Evolutionary conservation across 2,329 filamentous ascomycete species (phyloP).

Genomic region (Pyrenochaeta sp.): DNA sequence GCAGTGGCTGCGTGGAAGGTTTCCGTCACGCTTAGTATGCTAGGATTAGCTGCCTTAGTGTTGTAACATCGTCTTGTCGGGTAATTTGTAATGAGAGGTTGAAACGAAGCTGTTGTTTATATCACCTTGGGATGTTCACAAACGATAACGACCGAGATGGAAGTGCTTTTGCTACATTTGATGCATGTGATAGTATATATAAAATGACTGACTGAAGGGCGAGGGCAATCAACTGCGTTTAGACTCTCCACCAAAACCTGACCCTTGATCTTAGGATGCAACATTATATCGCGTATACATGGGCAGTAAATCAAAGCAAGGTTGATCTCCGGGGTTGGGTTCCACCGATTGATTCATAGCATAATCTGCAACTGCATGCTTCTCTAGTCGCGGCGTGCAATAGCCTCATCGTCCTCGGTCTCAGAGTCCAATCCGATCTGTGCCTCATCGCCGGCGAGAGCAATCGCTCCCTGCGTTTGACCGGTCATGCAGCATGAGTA

Average conservation of each 20-base stretch:
- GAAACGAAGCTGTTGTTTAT: too few species aligned
- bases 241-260: background rate
- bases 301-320: background rate
- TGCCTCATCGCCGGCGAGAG: slow-evolving; percentile 31
- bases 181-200: too few species aligned
- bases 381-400: slow-evolving; percentile 24
- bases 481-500: slow-evolving; percentile 39
- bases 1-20: slow-evolving; percentile 25
- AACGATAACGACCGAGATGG: too few species aligned
- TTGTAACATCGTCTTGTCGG: background rate
- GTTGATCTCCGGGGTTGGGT: background rate
- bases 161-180: too few species aligned
- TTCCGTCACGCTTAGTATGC: slow-evolving; percentile 19
- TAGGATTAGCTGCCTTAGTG: slow-evolving; percentile 29
- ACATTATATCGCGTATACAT: background rate
- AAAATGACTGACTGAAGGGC: too few species aligned
- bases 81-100: background rate
- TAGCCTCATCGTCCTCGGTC: slow-evolving; percentile 24
- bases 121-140: too few species aligned
- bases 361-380: background rate
- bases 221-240: background rate
- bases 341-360: background rate
- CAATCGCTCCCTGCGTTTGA: slow-evolving; percentile 29
- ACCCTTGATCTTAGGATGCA: background rate
- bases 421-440: slow-evolving; percentile 20